Percentiles rank a stretch among this genome's conserved stretches.
Conservation (phyloP, 805 yeast species). For the Kuraishia borneana region DNA sequence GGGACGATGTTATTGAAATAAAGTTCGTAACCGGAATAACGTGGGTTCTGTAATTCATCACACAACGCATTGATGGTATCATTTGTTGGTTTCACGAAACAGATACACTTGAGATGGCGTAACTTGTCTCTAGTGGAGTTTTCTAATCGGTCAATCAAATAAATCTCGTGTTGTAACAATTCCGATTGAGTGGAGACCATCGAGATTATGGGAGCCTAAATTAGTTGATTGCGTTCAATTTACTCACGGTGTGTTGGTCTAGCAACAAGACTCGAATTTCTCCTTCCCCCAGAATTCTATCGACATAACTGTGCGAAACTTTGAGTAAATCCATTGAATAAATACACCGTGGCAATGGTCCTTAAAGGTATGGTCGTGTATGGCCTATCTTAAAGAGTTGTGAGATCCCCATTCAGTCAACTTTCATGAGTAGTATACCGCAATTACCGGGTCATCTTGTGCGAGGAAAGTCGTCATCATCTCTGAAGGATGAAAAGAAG, state of each 20-base stretch:
- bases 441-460: constrained; percentile 1
- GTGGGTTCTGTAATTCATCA: constrained; percentile 67
- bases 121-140: constrained; percentile 52
- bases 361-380: too few relatives aligned
- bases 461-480: constrained; percentile 15
- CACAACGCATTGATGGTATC: constrained; percentile 49
- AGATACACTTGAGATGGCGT: constrained; percentile 73
- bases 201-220: constrained; percentile 63
- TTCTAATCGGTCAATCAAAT: constrained; percentile 57
- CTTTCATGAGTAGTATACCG: neutral
- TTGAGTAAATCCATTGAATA: constrained; percentile 39
- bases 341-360: constrained; percentile 1
- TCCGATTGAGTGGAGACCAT: constrained; percentile 83
- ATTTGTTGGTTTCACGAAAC: constrained; percentile 64
- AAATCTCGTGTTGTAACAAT: constrained; percentile 72
- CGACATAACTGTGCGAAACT: constrained; percentile 32
- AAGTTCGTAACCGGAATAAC: constrained; percentile 66
- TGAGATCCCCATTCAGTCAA: too few relatives aligned
- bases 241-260: constrained; percentile 51
- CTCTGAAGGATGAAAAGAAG: constrained; percentile 15
- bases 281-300: constrained; percentile 18
- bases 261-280: constrained; percentile 63
- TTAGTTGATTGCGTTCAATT: neutral
- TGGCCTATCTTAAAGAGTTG: too few relatives aligned
- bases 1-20: constrained; percentile 68